These are phyloP conservation scores for Diaporthe ilicicola DNA, from an alignment of 2,329 filamentous ascomycete genomes.

Conservation along the genomic window DNA sequence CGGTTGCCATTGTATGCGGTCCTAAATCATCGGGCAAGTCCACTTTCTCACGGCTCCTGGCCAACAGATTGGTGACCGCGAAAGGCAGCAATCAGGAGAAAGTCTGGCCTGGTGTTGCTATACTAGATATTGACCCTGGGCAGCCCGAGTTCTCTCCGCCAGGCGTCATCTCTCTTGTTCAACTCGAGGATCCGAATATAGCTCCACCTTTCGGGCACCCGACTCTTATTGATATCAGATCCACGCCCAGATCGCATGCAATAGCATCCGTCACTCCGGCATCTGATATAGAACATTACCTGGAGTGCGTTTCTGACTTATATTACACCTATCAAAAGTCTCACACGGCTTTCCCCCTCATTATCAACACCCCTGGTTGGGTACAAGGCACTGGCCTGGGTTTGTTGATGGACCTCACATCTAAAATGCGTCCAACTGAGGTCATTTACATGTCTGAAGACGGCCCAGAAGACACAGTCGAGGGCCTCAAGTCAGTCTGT, in stretches of 20 bases:
- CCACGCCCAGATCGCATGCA: constrained; percentile 68
- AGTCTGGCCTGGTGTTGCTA: constrained; percentile 52
- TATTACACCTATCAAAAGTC: constrained; percentile 63
- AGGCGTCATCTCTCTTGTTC: constrained; percentile 74
- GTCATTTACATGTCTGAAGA: constrained; percentile 75
- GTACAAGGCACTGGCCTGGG: constrained; percentile 75
- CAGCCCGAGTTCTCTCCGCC: constrained; percentile 79
- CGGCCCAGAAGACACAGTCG: constrained; percentile 65
- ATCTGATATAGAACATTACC: constrained; percentile 72
- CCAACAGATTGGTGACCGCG: constrained; percentile 71
- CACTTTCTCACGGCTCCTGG: constrained; percentile 72
- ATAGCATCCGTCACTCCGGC: constrained; percentile 72
- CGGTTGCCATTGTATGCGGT: constrained; percentile 69
- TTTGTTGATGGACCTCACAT: constrained; percentile 66
- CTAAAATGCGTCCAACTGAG: constrained; percentile 62
- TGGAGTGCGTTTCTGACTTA: constrained; percentile 71
- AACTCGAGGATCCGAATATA: constrained; percentile 68
- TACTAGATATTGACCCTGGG: constrained; percentile 81
- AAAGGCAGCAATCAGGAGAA: constrained; percentile 39
- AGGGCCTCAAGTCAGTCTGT: constrained; percentile 57
- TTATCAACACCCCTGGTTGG: constrained; percentile 82
- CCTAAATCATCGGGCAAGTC: constrained; percentile 80
- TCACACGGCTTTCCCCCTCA: constrained; percentile 58
- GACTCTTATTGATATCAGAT: constrained; percentile 42
- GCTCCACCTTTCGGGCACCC: constrained; percentile 73